Conservation (phyloP, 345 rosid species). For the Eucalyptus albens region DNA sequence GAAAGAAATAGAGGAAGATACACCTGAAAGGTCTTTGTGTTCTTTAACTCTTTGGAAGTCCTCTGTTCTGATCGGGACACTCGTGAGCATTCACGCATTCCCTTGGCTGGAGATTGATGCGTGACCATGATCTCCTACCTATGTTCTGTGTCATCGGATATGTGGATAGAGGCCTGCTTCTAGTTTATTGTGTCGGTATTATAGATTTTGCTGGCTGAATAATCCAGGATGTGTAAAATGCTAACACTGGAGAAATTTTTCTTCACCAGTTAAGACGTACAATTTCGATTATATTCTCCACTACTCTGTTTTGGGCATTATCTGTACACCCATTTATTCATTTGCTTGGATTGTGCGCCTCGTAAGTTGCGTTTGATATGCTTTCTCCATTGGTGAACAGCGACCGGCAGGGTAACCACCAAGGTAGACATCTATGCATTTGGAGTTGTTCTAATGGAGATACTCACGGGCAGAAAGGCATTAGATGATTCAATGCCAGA, state of each 20-base stretch:
- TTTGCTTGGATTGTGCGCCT: not conserved
- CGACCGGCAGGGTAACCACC: constrained; percentile 87
- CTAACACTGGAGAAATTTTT: not conserved
- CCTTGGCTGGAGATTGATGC: not conserved
- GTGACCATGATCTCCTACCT: not conserved
- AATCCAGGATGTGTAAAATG: not conserved
- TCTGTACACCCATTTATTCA: not conserved
- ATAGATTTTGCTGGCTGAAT: not conserved
- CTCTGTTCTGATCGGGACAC: not conserved
- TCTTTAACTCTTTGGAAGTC: not conserved
- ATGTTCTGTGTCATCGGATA: not conserved
- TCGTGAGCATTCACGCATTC: not conserved
- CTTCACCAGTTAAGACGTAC: not conserved
- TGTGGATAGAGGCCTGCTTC: not conserved
- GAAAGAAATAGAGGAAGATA: not conserved
- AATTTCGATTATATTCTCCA: not conserved
- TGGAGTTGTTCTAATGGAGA: constrained; percentile 85
- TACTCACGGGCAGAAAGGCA: constrained; percentile 75
- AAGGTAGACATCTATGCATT: constrained; percentile 82
- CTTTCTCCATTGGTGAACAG: constrained; percentile 13
- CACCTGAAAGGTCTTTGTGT: not conserved
- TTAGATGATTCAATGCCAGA: constrained; percentile 59
- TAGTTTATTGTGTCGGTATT: not conserved
- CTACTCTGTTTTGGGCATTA: not conserved
- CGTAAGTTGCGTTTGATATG: not conserved